Conservation (phyloP, 192 early-diverging fungal species). For the Backusella liffmaniae region DNA sequence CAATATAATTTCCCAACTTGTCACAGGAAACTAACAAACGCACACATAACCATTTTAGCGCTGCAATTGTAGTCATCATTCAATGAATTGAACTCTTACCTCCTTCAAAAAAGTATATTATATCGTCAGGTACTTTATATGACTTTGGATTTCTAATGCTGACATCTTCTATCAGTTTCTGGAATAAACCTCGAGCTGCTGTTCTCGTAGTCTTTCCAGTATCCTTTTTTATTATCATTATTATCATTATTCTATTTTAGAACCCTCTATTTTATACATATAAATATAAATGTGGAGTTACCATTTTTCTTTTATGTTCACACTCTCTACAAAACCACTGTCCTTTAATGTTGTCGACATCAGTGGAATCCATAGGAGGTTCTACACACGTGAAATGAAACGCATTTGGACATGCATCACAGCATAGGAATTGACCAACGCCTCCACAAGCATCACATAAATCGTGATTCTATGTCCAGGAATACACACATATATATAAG, state of each 20-base stretch:
- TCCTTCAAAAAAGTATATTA: conserved; percentile 36
- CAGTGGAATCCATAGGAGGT: conserved; percentile 39
- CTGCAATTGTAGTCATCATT: neutral
- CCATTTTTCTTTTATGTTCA: conserved; percentile 11
- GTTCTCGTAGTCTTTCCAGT: neutral
- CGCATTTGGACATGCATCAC: conserved; percentile 42
- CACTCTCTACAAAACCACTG: conserved; percentile 44
- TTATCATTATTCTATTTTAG: neutral
- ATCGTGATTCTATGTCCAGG: conserved; percentile 36
- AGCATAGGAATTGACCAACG: conserved; percentile 39
- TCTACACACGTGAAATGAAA: conserved; percentile 46
- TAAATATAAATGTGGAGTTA: neutral
- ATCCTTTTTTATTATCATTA: neutral
- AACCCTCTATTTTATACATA: neutral
- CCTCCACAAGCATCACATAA: conserved; percentile 40
- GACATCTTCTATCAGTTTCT: conserved; percentile 40
- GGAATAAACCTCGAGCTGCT: conserved; percentile 26
- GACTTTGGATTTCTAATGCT: conserved; percentile 41
- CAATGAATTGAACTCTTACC: conserved; percentile 27
- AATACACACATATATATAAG: neutral
- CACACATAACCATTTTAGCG: neutral
- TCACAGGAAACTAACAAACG: conserved; percentile 36
- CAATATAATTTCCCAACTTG: conserved; percentile 43
- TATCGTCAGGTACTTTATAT: conserved; percentile 38
- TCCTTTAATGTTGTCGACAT: conserved; percentile 34